Percentiles rank a stretch among this genome's conserved stretches.
phyloP scores from a whole-genome alignment of 2,329 filamentous ascomycete genomes.

The Falciphora oryzae region DNA sequence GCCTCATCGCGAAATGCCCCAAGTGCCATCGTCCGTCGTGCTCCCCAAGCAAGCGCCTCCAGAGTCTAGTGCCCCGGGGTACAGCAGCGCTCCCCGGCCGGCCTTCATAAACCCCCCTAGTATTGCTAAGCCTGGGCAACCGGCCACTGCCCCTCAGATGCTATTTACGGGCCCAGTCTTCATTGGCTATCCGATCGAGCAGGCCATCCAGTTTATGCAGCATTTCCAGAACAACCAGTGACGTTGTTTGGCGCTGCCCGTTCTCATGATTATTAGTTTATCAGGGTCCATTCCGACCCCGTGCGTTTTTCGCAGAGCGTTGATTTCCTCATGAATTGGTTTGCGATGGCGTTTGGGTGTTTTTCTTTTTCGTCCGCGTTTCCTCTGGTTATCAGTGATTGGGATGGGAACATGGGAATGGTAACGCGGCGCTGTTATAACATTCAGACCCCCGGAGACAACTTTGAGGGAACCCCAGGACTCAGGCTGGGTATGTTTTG shows the following conservation, averaged over 20 bases:
- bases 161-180: conserved; percentile 92
- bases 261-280: not conserved
- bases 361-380: not conserved
- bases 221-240: conserved; percentile 36
- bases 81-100: conserved; percentile 24
- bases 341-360: conserved; percentile 2
- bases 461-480: not conserved
- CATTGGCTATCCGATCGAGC: conserved; percentile 81
- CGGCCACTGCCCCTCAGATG: conserved; percentile 52
- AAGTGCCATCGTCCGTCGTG: not conserved
- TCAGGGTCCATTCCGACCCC: not conserved
- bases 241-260: not conserved
- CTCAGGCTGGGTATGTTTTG: not conserved
- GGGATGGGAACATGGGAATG: not conserved
- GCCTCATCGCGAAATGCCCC: not conserved
- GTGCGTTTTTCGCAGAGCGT: not conserved
- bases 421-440: not conserved
- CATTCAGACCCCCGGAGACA: not conserved
- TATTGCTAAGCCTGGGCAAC: conserved; percentile 22
- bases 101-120: conserved; percentile 44
- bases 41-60: not conserved
- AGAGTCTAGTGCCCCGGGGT: not conserved
- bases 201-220: conserved; percentile 71
- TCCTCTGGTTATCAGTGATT: not conserved
- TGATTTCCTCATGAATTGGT: not conserved